Percentiles rank a stretch among this genome's conserved stretches.
Conservation (phyloP, 2,329 filamentous ascomycete species). For the Cladosporium sp. region DNA sequence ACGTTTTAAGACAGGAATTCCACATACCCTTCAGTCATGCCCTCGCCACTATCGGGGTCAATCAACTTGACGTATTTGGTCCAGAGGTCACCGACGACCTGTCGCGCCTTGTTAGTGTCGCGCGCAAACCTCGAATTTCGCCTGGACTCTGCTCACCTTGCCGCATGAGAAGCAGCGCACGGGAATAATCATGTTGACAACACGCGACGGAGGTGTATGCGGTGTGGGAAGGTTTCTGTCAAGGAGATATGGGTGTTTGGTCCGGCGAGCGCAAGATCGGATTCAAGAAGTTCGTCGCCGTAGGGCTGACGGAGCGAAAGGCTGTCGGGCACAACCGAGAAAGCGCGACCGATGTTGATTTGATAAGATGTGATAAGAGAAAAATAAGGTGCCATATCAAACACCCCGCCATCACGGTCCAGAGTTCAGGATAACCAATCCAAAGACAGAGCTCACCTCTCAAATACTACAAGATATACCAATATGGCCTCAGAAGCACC, state of each 20-base stretch:
- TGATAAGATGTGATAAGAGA: conserved; percentile 1
- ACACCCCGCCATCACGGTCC: background rate
- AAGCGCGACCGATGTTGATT: background rate
- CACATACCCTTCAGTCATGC: conserved; percentile 39
- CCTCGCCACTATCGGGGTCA: conserved; percentile 76
- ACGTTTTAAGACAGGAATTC: background rate
- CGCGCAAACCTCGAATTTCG: conserved; percentile 13
- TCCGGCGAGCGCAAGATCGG: conserved; percentile 8
- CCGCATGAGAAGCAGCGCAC: conserved; percentile 98
- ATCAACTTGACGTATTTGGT: conserved; percentile 90
- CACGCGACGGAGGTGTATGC: conserved; percentile 6
- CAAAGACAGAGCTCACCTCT: background rate
- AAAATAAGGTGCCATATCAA: conserved; percentile 1
- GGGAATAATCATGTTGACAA: conserved; percentile 86
- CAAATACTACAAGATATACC: background rate
- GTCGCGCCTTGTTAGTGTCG: conserved; percentile 34
- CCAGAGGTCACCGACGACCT: conserved; percentile 98
- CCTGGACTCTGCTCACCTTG: conserved; percentile 66
- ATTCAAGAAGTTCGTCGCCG: conserved; percentile 9
- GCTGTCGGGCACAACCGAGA: background rate
- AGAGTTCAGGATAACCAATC: background rate
- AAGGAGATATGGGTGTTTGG: background rate
- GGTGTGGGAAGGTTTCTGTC: background rate
- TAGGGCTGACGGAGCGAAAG: background rate
- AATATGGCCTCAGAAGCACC: conserved; percentile 10